phyloP scores from a whole-genome alignment of 768 basidiomycete species.

The Pholiota conissans region DNA sequence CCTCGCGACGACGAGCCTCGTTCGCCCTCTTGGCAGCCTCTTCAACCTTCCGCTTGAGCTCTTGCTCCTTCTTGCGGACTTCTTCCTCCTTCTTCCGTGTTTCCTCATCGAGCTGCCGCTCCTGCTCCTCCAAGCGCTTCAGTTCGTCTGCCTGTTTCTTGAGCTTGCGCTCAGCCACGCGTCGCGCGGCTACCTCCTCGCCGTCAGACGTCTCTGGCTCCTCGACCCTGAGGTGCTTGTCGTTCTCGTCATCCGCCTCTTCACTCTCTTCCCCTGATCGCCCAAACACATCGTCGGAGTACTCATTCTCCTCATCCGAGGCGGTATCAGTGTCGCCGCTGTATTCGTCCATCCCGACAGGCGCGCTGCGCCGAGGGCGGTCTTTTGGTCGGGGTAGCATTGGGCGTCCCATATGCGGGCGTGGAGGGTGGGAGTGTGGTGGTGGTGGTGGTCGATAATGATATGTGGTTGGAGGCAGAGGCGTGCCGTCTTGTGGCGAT shows the following conservation, averaged over 20 bases:
- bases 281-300: not conserved
- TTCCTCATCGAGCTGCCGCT: constrained; percentile 13
- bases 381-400: too few relatives aligned
- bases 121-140: not conserved
- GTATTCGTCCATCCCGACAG: too few relatives aligned
- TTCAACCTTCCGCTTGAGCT: constrained; percentile 4
- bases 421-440: too few relatives aligned
- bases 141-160: constrained; percentile 2
- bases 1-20: constrained; percentile 20
- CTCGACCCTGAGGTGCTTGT: not conserved
- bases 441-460: not conserved
- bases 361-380: too few relatives aligned
- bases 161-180: not conserved
- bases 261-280: constrained; percentile 13
- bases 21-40: constrained; percentile 4
- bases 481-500: not conserved
- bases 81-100: constrained; percentile 10
- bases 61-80: constrained; percentile 7
- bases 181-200: not conserved
- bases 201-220: constrained; percentile 3
- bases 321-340: not conserved
- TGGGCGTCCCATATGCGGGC: too few relatives aligned
- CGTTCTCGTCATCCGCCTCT: constrained; percentile 5
- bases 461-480: not conserved
- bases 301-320: constrained; percentile 2